Percentiles rank a stretch among this genome's conserved stretches.
Evolutionary conservation across 345 rosid species (phyloP).

Genomic region (Citrus inodora): DNA sequence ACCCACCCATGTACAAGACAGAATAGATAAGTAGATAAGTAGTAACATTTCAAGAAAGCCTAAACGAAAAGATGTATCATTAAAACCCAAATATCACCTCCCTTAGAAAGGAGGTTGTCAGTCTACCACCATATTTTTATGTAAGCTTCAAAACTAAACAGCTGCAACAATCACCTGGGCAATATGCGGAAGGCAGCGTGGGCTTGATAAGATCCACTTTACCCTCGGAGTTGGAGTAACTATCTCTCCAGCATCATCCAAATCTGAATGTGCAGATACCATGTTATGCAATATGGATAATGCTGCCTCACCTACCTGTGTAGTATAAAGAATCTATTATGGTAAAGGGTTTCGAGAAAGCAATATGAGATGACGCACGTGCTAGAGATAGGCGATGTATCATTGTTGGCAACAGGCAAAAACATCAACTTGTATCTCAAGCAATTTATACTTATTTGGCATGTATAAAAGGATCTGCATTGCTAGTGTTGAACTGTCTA

Average conservation of each 20-base stretch:
- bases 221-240: constrained; percentile 99
- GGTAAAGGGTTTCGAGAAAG: constrained; percentile 9
- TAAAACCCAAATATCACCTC: neutral
- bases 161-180: constrained; percentile 63
- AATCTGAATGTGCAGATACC: constrained; percentile 98
- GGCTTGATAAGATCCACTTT: constrained; percentile 88
- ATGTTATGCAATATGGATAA: constrained; percentile 89
- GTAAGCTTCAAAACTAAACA: constrained; percentile 1
- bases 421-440: neutral
- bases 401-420: neutral
- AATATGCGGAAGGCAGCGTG: constrained; percentile 96
- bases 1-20: neutral
- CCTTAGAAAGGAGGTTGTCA: neutral
- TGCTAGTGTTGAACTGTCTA: neutral
- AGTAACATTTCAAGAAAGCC: neutral
- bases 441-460: constrained; percentile 1
- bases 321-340: constrained; percentile 21
- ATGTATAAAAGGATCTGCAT: constrained; percentile 4
- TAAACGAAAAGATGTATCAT: neutral
- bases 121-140: neutral
- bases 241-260: constrained; percentile 99
- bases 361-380: neutral
- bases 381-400: neutral
- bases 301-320: constrained; percentile 92
- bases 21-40: neutral